These are phyloP conservation scores for Persicaria maculosa DNA, from an alignment of 148 eudicot genomes.

Conservation along the genomic window DNA sequence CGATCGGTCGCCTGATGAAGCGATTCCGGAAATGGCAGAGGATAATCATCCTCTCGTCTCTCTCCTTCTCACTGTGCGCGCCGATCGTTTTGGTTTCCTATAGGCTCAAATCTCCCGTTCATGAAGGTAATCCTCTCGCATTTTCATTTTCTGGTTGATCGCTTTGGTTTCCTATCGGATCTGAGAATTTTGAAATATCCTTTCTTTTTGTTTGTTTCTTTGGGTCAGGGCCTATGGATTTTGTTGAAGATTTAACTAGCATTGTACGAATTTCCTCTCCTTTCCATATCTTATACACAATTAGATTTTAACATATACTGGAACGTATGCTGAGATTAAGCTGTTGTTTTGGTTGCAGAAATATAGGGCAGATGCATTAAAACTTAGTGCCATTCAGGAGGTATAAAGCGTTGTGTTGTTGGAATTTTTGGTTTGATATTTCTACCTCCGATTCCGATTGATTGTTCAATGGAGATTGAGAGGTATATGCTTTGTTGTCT, in stretches of 20 bases:
- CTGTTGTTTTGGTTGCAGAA: constrained; percentile 34
- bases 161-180: background rate
- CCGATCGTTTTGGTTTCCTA: constrained; percentile 55
- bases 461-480: background rate
- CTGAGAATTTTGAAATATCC: background rate
- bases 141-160: background rate
- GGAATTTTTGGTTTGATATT: background rate
- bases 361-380: constrained; percentile 42
- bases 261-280: constrained; percentile 40
- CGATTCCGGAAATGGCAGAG: constrained; percentile 57
- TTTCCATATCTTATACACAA: background rate
- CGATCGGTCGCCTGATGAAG: constrained; percentile 43
- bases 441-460: background rate
- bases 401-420: constrained; percentile 23
- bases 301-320: background rate
- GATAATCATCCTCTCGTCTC: constrained; percentile 80
- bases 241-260: constrained; percentile 59
- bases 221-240: constrained; percentile 14
- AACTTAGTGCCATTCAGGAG: constrained; percentile 44
- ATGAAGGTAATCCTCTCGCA: constrained; percentile 28
- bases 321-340: background rate
- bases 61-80: constrained; percentile 49
- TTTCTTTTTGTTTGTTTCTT: background rate
- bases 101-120: constrained; percentile 27
- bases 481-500: constrained; percentile 1